Percentiles rank a stretch among this genome's conserved stretches.
These are phyloP conservation scores for Ramaria sp. DNA, from an alignment of 768 basidiomycete species.

Conservation along the genomic window DNA sequence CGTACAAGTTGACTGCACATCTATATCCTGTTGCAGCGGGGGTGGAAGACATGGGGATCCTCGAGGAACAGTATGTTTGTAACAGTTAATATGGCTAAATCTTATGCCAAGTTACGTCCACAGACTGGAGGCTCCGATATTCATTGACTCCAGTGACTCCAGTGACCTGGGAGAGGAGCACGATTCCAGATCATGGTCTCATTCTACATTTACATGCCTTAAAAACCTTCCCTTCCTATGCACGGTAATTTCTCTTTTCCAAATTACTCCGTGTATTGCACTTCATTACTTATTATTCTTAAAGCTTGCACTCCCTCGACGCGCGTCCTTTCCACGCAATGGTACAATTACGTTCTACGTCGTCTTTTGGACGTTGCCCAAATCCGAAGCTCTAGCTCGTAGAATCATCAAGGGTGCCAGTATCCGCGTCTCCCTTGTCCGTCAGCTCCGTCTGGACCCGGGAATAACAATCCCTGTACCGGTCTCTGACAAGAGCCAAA, in stretches of 20 bases:
- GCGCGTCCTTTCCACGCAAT: constrained; percentile 48
- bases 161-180: constrained; percentile 36
- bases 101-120: not conserved
- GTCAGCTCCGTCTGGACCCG: constrained; percentile 45
- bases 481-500: not conserved
- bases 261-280: not conserved
- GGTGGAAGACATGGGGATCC: not conserved
- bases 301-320: constrained; percentile 60
- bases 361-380: constrained; percentile 55
- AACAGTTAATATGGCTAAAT: not conserved
- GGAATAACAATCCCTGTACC: constrained; percentile 11
- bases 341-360: constrained; percentile 62
- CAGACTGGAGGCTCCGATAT: constrained; percentile 56
- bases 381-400: constrained; percentile 39
- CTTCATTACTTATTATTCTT: not conserved
- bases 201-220: constrained; percentile 40
- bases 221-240: constrained; percentile 42
- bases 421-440: constrained; percentile 53
- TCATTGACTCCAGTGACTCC: constrained; percentile 40
- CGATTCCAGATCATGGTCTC: constrained; percentile 42
- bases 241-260: constrained; percentile 31
- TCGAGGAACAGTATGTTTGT: not conserved
- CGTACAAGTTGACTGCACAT: constrained; percentile 42
- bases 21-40: constrained; percentile 39
- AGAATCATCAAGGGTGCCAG: constrained; percentile 66